Conservation (phyloP, 345 rosid genomes). For the Salix purpurea region DNA sequence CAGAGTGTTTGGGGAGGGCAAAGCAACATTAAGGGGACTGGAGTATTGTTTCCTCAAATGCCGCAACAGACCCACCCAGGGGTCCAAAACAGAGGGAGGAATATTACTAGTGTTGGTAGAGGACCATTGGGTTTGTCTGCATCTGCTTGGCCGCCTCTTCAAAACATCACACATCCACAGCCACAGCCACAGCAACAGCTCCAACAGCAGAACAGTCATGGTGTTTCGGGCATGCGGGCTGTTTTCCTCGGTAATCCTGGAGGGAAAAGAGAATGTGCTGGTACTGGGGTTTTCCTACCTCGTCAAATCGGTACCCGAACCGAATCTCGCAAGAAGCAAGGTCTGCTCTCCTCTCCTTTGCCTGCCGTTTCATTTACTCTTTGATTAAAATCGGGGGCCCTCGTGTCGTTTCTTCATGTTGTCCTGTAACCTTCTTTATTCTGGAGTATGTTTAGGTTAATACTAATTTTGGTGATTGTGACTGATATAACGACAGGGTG, state of each 20-base stretch:
- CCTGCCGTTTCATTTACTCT: background rate
- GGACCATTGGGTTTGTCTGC: conserved; percentile 35
- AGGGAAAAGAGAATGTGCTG: conserved; percentile 53
- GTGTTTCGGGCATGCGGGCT: conserved; percentile 45
- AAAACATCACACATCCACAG: conserved; percentile 20
- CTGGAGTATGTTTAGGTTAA: background rate
- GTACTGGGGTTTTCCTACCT: conserved; percentile 91
- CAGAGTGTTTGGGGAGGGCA: conserved; percentile 30
- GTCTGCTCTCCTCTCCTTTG: background rate
- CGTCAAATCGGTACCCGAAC: conserved; percentile 37
- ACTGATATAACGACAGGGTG: conserved; percentile 19
- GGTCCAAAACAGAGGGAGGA: conserved; percentile 9
- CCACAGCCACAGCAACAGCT: background rate
- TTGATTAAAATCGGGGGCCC: too few species aligned
- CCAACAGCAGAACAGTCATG: background rate
- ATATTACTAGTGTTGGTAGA: background rate
- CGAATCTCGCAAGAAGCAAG: conserved; percentile 45
- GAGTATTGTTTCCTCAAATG: conserved; percentile 5
- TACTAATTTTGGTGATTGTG: too few species aligned
- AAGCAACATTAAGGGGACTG: conserved; percentile 15
- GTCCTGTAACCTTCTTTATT: too few species aligned
- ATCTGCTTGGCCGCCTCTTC: conserved; percentile 59
- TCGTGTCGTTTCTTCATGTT: too few species aligned
- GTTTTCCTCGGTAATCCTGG: conserved; percentile 46
- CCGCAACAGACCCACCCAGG: conserved; percentile 4